phyloP scores from a whole-genome alignment of 345 rosid genomes.

The Leavenworthia alabamica region DNA sequence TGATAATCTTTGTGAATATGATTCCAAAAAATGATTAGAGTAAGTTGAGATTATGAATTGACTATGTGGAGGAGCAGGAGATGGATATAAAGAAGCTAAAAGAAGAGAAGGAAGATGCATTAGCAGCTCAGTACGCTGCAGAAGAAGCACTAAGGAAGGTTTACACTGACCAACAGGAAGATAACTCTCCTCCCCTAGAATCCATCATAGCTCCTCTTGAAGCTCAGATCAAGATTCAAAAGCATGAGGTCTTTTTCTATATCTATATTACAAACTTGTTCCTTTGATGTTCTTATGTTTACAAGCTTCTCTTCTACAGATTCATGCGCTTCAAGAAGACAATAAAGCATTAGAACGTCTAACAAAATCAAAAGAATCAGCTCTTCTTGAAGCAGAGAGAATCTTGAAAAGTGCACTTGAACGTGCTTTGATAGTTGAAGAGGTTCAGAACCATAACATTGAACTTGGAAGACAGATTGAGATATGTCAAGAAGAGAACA shows the following conservation, averaged over 20 bases:
- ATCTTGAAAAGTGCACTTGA: slow-evolving; percentile 83
- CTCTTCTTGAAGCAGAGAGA: slow-evolving; percentile 86
- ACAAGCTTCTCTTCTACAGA: slow-evolving; percentile 29
- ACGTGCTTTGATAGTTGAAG: slow-evolving; percentile 86
- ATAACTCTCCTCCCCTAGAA: slow-evolving; percentile 53
- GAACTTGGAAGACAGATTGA: slow-evolving; percentile 83
- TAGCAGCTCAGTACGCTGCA: slow-evolving; percentile 85
- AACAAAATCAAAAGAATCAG: slow-evolving; percentile 73
- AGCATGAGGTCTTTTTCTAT: slow-evolving; percentile 50
- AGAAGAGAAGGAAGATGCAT: slow-evolving; percentile 69
- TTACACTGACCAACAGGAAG: slow-evolving; percentile 58
- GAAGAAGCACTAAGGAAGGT: slow-evolving; percentile 81
- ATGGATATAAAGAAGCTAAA: slow-evolving; percentile 62
- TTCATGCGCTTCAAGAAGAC: slow-evolving; percentile 68
- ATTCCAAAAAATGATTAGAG: no score
- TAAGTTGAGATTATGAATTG: no score
- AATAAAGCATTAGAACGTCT: slow-evolving; percentile 86
- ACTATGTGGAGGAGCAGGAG: no score
- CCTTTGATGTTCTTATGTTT: neutral
- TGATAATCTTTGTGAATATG: neutral
- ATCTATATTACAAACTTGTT: neutral
- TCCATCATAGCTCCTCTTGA: slow-evolving; percentile 82
- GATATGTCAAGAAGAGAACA: slow-evolving; percentile 91
- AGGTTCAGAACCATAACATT: slow-evolving; percentile 90
- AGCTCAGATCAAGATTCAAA: slow-evolving; percentile 68